Base-by-base conservation (phyloP, 1,284 basidiomycete species). In the Puccinia polysora region DNA sequence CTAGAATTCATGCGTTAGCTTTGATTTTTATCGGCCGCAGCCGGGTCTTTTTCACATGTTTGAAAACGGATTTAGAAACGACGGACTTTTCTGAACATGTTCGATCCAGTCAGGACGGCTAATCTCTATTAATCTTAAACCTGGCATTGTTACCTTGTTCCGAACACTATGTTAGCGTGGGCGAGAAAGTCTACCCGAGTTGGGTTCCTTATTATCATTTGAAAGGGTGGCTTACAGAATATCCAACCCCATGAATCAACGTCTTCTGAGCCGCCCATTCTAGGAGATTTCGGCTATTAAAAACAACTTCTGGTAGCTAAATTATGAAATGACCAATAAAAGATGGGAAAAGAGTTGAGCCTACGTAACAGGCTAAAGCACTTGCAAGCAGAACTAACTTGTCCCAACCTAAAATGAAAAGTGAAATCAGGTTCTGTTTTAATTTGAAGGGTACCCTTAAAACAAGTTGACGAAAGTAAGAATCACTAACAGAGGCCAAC, bases 71-170 rank as follows among this genome's bases (percentile, higher is more conserved):
- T 8, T 43, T 43, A 56, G 28, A 30, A 2, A 47, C n/a, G 15
- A 65, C 62, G 18, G 34, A 73, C 70, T 73, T 23, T 73, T 73
- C 25, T 73, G 70, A 10, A 73, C 70, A 30, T 73, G 62, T 52
- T 73, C 70, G 38, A 73, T 64, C 70, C 70, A 73, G 45, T 73
- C 70, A 20, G 70, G 70, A n/a, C 62, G 60, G 36, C 60, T 73
- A 18, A 73, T 73, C 15, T 73, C 70, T 64, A 73, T 73, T 6
- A 73, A 28, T 43, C 70, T 23, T 36, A 73, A 30, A 15, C 60
- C 52, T 28, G 70, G 70, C 38, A 73, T 49, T 18, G 70, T 73
- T 18, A 73, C 60, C 70, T 65, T 23, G 28, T 62, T 10, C 12
- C 15, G 30, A 40, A 52, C 23, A 20, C 47, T 1, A 45, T 30